phyloP scores from a whole-genome alignment of 768 basidiomycete species.

The Boletales sp. region DNA sequence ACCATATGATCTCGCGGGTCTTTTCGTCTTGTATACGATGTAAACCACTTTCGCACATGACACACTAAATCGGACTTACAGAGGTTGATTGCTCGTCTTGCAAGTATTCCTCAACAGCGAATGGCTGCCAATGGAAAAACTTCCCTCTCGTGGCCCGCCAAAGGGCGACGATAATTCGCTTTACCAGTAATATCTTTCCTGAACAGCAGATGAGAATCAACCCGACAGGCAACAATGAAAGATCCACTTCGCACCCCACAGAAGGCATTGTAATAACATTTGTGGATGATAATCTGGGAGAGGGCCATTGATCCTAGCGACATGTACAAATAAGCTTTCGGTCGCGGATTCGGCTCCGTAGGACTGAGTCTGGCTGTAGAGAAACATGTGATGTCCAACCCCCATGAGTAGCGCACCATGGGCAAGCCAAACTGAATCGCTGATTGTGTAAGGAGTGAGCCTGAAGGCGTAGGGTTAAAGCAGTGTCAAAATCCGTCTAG shows the following conservation, averaged over 20 bases:
- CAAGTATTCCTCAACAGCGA: slow-evolving; percentile 51
- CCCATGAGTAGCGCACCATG: slow-evolving; percentile 80
- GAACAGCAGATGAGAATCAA: slow-evolving; percentile 6
- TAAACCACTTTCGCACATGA: background rate
- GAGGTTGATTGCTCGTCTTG: slow-evolving; percentile 14
- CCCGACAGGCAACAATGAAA: background rate
- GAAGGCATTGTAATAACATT: slow-evolving; percentile 84
- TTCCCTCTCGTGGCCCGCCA: slow-evolving; percentile 31
- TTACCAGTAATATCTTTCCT: slow-evolving; percentile 87
- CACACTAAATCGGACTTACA: slow-evolving; percentile 14
- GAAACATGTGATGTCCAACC: slow-evolving; percentile 77
- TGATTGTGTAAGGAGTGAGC: slow-evolving; percentile 73
- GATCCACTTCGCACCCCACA: slow-evolving; percentile 68
- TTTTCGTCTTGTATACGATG: slow-evolving; percentile 11
- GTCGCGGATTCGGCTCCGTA: slow-evolving; percentile 20
- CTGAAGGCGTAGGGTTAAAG: slow-evolving; percentile 33
- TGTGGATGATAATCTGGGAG: slow-evolving; percentile 91
- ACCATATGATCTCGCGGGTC: slow-evolving; percentile 39
- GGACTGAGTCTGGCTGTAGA: slow-evolving; percentile 56
- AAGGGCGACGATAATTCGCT: slow-evolving; percentile 72
- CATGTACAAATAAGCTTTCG: slow-evolving; percentile 74
- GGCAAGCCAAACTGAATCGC: slow-evolving; percentile 89
- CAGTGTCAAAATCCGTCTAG: slow-evolving; percentile 1
- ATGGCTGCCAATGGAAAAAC: slow-evolving; percentile 39
- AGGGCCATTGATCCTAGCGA: slow-evolving; percentile 81